These are phyloP conservation scores for Pyricularia pennisetigena DNA, from an alignment of 2,329 filamentous ascomycete genomes.

Conservation along the genomic window DNA sequence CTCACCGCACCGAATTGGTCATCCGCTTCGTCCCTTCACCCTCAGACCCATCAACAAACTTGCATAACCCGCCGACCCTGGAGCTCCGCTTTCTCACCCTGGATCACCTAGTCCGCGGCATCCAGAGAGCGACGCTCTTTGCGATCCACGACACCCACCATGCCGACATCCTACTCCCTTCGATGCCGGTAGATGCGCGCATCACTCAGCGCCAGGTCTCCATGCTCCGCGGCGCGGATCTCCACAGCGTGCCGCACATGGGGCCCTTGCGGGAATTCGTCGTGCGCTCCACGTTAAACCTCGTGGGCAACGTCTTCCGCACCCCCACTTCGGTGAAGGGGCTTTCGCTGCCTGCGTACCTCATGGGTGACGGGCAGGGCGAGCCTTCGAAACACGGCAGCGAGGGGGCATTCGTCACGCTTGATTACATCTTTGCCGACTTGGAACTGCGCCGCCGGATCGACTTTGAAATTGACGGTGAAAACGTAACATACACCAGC, in stretches of 20 bases:
- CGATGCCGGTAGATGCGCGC: constrained; percentile 36
- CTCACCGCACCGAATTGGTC: constrained; percentile 25
- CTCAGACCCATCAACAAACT: constrained; percentile 10
- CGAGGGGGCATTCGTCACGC: constrained; percentile 5
- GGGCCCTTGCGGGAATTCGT: constrained; percentile 33
- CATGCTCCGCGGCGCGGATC: background rate
- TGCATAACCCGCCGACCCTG: constrained; percentile 16
- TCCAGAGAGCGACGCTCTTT: constrained; percentile 19
- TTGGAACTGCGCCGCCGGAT: constrained; percentile 40
- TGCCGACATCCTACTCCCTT: constrained; percentile 36
- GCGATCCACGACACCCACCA: constrained; percentile 26
- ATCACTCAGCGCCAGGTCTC: constrained; percentile 27
- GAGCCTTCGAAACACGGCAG: background rate
- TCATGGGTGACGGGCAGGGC: background rate
- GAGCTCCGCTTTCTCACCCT: constrained; percentile 27
- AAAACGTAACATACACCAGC: constrained; percentile 39
- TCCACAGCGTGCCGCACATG: constrained; percentile 11
- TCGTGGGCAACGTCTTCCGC: constrained; percentile 37
- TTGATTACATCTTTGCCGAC: constrained; percentile 35
- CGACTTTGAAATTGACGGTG: constrained; percentile 29
- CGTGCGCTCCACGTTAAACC: constrained; percentile 30
- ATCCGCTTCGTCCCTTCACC: constrained; percentile 33
- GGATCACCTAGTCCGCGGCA: constrained; percentile 17
- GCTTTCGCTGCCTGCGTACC: background rate
- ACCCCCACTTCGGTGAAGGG: constrained; percentile 21